Conservation (phyloP, 164 flowering plant genomes). For the Tetracentron sinense region DNA sequence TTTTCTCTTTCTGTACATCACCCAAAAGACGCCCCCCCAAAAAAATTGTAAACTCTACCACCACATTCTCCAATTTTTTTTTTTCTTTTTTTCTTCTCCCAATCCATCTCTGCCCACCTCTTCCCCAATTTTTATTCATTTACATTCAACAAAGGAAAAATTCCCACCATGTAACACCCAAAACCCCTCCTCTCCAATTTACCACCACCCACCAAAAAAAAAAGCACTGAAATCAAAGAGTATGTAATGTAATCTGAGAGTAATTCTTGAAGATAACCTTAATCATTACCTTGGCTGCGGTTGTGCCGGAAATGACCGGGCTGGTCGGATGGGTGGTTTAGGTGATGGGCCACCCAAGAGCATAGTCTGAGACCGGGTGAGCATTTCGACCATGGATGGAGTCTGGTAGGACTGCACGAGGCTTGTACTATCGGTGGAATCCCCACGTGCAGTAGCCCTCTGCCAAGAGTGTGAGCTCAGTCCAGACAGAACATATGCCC, state of each 20-base stretch:
- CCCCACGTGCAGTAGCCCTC: constrained; percentile 75
- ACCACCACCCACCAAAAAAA: constrained; percentile 20
- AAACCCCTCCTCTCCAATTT: constrained; percentile 7
- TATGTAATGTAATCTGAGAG: constrained; percentile 12
- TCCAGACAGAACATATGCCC: constrained; percentile 70
- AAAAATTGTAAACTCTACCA: constrained; percentile 1
- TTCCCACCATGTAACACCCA: constrained; percentile 21
- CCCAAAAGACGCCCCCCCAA: not conserved
- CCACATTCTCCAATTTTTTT: constrained; percentile 7
- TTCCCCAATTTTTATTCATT: constrained; percentile 28
- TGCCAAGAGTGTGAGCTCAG: constrained; percentile 76
- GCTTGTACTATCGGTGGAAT: constrained; percentile 46
- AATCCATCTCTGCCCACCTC: constrained; percentile 5
- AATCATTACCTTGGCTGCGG: constrained; percentile 47
- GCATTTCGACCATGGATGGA: constrained; percentile 64
- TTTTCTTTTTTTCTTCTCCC: constrained; percentile 10
- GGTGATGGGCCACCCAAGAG: constrained; percentile 33
- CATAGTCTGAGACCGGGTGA: constrained; percentile 57
- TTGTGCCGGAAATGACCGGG: constrained; percentile 39
- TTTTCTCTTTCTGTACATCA: constrained; percentile 26
- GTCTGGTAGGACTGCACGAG: constrained; percentile 55
- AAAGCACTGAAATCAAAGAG: constrained; percentile 14
- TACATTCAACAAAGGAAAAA: constrained; percentile 22
- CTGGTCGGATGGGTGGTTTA: constrained; percentile 33
- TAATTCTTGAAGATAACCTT: not conserved